phyloP scores from a whole-genome alignment of 495 filamentous ascomycete species.

The Aspergillus wentii region DNA sequence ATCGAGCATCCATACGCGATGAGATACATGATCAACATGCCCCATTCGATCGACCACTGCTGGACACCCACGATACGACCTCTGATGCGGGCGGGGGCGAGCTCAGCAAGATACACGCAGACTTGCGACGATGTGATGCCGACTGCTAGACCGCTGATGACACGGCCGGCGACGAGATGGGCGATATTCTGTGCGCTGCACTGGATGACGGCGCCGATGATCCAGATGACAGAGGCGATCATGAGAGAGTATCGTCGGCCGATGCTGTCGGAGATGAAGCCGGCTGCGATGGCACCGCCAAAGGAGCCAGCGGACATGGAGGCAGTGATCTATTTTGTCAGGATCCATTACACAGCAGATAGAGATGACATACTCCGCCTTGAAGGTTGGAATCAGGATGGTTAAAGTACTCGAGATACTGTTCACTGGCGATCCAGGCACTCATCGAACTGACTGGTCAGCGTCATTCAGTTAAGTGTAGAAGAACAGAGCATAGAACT shows the following conservation, averaged over 20 bases:
- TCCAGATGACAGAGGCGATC: slow-evolving; percentile 65
- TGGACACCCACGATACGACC: slow-evolving; percentile 71
- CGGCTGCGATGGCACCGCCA: slow-evolving; percentile 57
- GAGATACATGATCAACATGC: slow-evolving; percentile 59
- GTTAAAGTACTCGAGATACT: slow-evolving; percentile 65
- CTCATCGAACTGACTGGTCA: slow-evolving; percentile 51
- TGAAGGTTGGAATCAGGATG: slow-evolving; percentile 59
- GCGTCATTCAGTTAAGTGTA: background rate
- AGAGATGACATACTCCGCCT: slow-evolving; percentile 49
- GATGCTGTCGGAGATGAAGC: slow-evolving; percentile 59
- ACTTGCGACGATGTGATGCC: slow-evolving; percentile 75
- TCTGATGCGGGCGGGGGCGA: slow-evolving; percentile 60
- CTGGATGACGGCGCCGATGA: slow-evolving; percentile 65
- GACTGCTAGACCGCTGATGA: slow-evolving; percentile 65
- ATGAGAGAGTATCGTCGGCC: slow-evolving; percentile 62
- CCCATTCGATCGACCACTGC: slow-evolving; percentile 73
- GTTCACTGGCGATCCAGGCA: slow-evolving; percentile 64
- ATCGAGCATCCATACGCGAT: slow-evolving; percentile 58
- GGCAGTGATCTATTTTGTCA: slow-evolving; percentile 35
- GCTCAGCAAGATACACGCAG: slow-evolving; percentile 76
- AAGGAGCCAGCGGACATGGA: slow-evolving; percentile 67
- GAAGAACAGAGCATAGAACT: background rate
- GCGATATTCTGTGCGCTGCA: slow-evolving; percentile 54
- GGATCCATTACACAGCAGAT: too few relatives aligned
- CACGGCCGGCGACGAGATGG: slow-evolving; percentile 63